phyloP scores from a whole-genome alignment of 23 red algal species.

The Chondrus crispus region DNA sequence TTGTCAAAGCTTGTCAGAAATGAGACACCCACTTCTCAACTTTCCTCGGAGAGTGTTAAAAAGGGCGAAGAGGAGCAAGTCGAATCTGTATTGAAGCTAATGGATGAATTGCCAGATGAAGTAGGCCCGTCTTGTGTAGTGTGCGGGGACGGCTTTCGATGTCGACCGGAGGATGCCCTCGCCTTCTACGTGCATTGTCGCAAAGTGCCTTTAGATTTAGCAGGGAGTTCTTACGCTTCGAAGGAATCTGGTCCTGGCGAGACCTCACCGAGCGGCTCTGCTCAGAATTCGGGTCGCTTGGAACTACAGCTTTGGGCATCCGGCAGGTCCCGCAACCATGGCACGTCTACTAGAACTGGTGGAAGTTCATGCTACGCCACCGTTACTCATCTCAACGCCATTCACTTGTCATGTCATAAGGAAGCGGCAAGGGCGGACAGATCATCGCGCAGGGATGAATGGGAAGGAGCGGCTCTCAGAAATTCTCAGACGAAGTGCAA shows the following conservation, averaged over 20 bases:
- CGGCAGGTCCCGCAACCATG: not conserved
- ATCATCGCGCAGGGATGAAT: constrained; percentile 59
- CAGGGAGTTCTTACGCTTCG: not conserved
- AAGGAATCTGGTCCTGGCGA: not conserved
- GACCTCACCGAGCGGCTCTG: not conserved
- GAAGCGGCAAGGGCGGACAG: constrained; percentile 60
- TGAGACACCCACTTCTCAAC: not conserved
- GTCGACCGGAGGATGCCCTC: constrained; percentile 58
- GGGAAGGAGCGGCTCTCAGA: constrained; percentile 70
- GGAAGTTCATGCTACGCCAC: constrained; percentile 51
- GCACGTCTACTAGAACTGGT: not conserved
- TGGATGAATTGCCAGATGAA: constrained; percentile 68
- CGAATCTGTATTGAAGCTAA: constrained; percentile 28
- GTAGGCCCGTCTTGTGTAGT: constrained; percentile 72
- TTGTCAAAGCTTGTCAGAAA: not conserved
- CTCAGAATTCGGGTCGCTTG: not conserved
- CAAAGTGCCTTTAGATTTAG: constrained; percentile 41
- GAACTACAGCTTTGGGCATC: constrained; percentile 29
- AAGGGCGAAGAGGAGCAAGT: not conserved
- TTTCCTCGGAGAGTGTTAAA: not conserved
- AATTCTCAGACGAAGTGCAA: constrained; percentile 76
- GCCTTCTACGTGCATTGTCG: constrained; percentile 60
- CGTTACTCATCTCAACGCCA: constrained; percentile 63
- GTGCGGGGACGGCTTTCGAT: constrained; percentile 75
- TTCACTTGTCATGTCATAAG: constrained; percentile 69